Base-by-base conservation (phyloP, 139 green algal genomes). In the Chlorella sp. region DNA sequence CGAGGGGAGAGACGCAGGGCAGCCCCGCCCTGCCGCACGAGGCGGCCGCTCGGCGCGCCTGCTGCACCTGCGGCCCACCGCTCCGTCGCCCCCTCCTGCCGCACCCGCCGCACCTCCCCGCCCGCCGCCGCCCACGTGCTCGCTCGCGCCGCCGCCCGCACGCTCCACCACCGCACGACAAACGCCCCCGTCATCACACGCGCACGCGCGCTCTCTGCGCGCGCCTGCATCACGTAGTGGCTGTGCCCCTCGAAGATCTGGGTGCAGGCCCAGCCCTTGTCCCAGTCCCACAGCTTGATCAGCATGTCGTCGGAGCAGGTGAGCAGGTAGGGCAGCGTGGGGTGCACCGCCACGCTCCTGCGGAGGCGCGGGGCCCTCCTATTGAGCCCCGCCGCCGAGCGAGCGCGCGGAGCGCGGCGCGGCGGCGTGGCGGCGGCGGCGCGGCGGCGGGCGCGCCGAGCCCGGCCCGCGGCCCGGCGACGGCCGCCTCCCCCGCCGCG, bases 231-330 rank as follows among this genome's bases (percentile, higher is more conserved):
- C 71, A 99, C 96, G 70, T 99, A 99, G 88, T 99, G 96, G 12
- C 87, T 93, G 85, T 99, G 96, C 0, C 96, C 96, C 84, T 99
- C 96, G 74, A 99, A 99, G 42, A 98, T 84, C 83, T 98, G 94
- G 3, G 87, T 91, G 77, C 94, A 98, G 12, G 76, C 76, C 89
- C 92, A 98, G 33, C 35, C 90, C 86, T 95, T 95, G 77, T 99
- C 96, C 96, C 96, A 99, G 86, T 99, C 95, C 96, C 96, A 99
- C 46, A 99, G 92, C 88, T 99, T 99, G 90, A 99, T 98, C 21
- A 98, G 87, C 92, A 98, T 99, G 85, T 99, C 96, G 71, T 99
- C 96, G 23, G 91, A 97, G 50, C 84, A 95, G 5, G 96, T 94
- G 36, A 99, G 87, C 36, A 99, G 76, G 71, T 92, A 95, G 21